Percentiles rank a stretch among this genome's conserved stretches.
Conservation (phyloP, 1,139 yeast genomes). For the Nakaseomyces glabratus region DNA sequence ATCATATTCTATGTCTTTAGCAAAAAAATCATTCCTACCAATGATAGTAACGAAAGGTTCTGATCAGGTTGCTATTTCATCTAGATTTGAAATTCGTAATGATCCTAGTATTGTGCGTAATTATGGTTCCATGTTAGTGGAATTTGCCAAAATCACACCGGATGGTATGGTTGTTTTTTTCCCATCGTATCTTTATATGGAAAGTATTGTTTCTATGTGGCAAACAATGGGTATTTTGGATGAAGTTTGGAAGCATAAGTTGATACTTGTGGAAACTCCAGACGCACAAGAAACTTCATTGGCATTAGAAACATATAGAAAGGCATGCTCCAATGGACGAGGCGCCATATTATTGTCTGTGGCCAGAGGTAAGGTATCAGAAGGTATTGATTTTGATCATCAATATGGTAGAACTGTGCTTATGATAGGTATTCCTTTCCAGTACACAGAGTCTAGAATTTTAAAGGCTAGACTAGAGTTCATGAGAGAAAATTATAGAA, state of each 20-base stretch:
- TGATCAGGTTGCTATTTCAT: slow-evolving; percentile 93
- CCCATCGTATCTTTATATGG: slow-evolving; percentile 96
- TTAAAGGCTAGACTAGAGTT: slow-evolving; percentile 91
- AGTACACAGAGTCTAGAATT: slow-evolving; percentile 93
- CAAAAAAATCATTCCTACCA: slow-evolving; percentile 87
- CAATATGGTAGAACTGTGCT: slow-evolving; percentile 95
- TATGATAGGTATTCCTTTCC: slow-evolving; percentile 99
- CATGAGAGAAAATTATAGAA: slow-evolving; percentile 83
- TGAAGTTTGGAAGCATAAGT: slow-evolving; percentile 95
- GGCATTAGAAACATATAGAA: slow-evolving; percentile 89
- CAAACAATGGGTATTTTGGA: slow-evolving; percentile 96
- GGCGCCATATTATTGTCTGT: slow-evolving; percentile 95
- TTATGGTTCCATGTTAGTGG: slow-evolving; percentile 85
- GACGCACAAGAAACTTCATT: slow-evolving; percentile 97
- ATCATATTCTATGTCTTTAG: slow-evolving; percentile 91
- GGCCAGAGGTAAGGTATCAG: slow-evolving; percentile 98
- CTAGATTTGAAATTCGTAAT: slow-evolving; percentile 91
- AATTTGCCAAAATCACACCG: slow-evolving; percentile 90
- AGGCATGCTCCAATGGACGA: slow-evolving; percentile 94
- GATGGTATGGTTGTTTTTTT: slow-evolving; percentile 97
- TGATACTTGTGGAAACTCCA: slow-evolving; percentile 95
- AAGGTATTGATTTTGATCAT: slow-evolving; percentile 98
- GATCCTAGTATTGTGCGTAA: slow-evolving; percentile 97
- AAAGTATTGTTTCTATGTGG: slow-evolving; percentile 96
- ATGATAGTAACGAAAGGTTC: slow-evolving; percentile 95